A percentile compares a stretch with the other conserved stretches of the same genome.
Conservation (phyloP, 2,329 filamentous ascomycete species). For the Davidsoniella virescens region DNA sequence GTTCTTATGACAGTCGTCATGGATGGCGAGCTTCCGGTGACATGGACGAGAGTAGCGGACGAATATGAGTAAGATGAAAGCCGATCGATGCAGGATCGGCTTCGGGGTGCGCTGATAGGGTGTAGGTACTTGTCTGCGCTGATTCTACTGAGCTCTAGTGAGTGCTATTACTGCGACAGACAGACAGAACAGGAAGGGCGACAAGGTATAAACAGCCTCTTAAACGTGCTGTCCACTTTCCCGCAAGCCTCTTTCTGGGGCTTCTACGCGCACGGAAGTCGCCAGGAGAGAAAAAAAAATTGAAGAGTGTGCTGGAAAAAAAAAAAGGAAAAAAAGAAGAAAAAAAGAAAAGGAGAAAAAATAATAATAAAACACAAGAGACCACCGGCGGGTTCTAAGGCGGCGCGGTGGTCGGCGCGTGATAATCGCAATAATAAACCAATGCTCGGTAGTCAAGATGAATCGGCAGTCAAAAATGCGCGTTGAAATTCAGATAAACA, state of each 20-base stretch:
- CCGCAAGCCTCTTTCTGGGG: background rate
- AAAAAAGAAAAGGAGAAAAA: background rate
- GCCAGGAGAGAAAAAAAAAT: slow-evolving; percentile 1
- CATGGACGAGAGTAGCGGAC: slow-evolving; percentile 7
- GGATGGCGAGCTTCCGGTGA: slow-evolving; percentile 30
- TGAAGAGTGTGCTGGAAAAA: background rate
- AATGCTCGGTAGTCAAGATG: slow-evolving; percentile 1
- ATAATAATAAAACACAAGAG: slow-evolving; percentile 1
- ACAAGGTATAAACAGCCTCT: background rate
- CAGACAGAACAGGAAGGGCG: background rate
- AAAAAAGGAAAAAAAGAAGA: background rate
- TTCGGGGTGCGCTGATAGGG: background rate
- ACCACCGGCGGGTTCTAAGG: slow-evolving; percentile 4
- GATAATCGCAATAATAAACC: slow-evolving; percentile 8
- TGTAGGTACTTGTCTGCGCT: no score
- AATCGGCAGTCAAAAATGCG: slow-evolving; percentile 4
- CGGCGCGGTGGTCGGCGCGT: slow-evolving; percentile 9
- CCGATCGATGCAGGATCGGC: slow-evolving; percentile 3
- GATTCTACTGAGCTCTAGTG: background rate
- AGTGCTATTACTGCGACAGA: background rate
- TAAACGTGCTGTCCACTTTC: no score
- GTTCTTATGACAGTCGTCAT: slow-evolving; percentile 55
- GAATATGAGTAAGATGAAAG: background rate
- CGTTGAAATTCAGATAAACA: slow-evolving; percentile 2
- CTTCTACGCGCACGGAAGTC: background rate